Base-by-base conservation (phyloP, 306 rosid species). In the Quercus robur region DNA sequence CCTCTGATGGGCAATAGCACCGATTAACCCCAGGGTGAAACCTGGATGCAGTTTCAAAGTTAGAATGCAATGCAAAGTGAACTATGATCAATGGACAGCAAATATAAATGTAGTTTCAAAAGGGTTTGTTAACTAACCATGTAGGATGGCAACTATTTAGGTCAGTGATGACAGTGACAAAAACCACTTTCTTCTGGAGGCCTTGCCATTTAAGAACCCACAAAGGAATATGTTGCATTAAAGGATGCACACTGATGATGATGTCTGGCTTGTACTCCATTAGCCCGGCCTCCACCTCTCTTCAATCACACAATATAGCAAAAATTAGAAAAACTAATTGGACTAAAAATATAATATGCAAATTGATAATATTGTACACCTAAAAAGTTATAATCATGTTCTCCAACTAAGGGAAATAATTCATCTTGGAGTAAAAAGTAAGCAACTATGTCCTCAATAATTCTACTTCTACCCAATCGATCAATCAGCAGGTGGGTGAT, bases 181-280 rank as follows among this genome's bases (percentile, higher is more conserved):
- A 96, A 33, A 93, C 55, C 70, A 96, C 99, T 85, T 91, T 96
- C 86, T 93, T 88, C 77, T 91, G 97, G 78, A 96, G 88, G 78
- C 93, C 91, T 88, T 96, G 99, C 98, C 99, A 96, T 78, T 96
- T 96, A n/a, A 96, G 92, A 76, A 96, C 99, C 99, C 99, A 93
- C 71, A 93, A 75, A 35, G 99, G 99, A 88, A 96, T 93, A 78
- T 96, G 99, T 56, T 96, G 99, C 99, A 96, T 96, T 80, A 96
- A 83, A 66, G 99, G 99, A 77, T 96, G 99, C 19, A 96, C 99
- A 78, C 99, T 96, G 54, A 96, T 93, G 78, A 96, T 96, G 46
- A 96, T 93, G 76, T 93, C 98, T 28, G 99, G 99, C 68, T 88
- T 93, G 82, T 89, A 92, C 82, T 93, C 97, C 99, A 96, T 96